phyloP scores from a whole-genome alignment of 2,329 filamentous ascomycete species.

The Drechslerella coelobrocha region DNA sequence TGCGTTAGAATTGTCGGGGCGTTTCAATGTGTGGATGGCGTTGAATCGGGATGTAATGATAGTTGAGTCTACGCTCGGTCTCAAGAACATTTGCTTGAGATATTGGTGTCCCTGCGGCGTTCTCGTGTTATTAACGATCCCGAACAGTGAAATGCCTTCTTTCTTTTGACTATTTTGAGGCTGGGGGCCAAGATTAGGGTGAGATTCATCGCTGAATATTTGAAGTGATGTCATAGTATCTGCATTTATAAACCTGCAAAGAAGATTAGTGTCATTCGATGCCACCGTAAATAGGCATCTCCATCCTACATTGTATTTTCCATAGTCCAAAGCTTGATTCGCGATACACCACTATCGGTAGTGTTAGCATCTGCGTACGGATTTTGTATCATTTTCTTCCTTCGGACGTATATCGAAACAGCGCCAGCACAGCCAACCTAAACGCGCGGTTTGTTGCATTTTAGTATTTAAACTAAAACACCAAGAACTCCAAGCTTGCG shows the following conservation, averaged over 20 bases:
- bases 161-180: conserved; percentile 74
- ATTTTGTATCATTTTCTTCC: conserved; percentile 69
- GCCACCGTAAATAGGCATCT: too few species aligned
- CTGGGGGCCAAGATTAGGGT: conserved; percentile 80
- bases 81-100: conserved; percentile 80
- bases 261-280: conserved; percentile 52
- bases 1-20: conserved; percentile 69
- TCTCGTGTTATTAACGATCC: conserved; percentile 55
- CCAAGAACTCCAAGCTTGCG: conserved; percentile 59
- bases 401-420: conserved; percentile 77
- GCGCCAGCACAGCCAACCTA: conserved; percentile 83
- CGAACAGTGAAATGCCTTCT: conserved; percentile 82
- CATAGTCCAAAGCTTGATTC: conserved; percentile 77
- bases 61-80: conserved; percentile 73
- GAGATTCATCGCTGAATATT: conserved; percentile 79
- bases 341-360: conserved; percentile 67
- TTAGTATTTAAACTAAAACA: conserved; percentile 5
- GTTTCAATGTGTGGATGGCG: conserved; percentile 71
- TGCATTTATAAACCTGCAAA: conserved; percentile 76
- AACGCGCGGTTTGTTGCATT: conserved; percentile 38
- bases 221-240: conserved; percentile 84
- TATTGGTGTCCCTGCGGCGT: conserved; percentile 79
- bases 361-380: conserved; percentile 67
- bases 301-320: conserved; percentile 65
- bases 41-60: conserved; percentile 75